Base-by-base conservation (phyloP, 495 filamentous ascomycete genomes). In the Corynascus novoguineensis region DNA sequence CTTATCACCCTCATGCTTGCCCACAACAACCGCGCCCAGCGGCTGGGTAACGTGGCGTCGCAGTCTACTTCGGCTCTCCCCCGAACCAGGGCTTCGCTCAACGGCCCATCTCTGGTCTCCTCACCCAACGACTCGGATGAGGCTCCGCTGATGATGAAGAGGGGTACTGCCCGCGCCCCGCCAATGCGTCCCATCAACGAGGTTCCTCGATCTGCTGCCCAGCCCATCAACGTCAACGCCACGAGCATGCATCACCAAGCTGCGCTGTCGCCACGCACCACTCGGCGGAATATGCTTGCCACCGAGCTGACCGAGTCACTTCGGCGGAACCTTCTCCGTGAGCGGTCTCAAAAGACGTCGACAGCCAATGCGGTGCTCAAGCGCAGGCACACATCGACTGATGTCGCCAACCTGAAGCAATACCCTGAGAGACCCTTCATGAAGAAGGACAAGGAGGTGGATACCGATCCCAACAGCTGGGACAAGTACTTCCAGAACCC, bases 211-310 rank as follows among this genome's bases (percentile, higher is more conserved):
- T 86, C 92, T 1, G 62, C 68, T 0, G 75, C 77, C 6, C 91
- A 92, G 70, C 92, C 92, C 19, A 97, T 97, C 65, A 83, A 87
- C 66, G 86, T 85, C 31, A 86, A 83, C 14, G 85, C 87, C 38
- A 86, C 83, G 52, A 73, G 66, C 58, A 78, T 80, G 48, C 82
- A 85, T 19, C 84, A 86, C 57, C 83, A 83, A 54, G 79, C 78
- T 21, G 83, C 85, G 5, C 73, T 90, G 35, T 97, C 93, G 7
- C 93, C 93, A 0, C 82, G 90, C 55, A 96, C 95, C 0, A 99
- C 95, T 0, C 84, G 95, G 44, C 82, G 92, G 42, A 95, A 99
- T 72, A 99, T 99, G 93, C 82, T 99, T 53, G 86, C 90, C 32
- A 92, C 90, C 24, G 93, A 99, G 72, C 76, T 99, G 60, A 76